These are phyloP conservation scores for Spinacia oleracea DNA, from an alignment of 179 eudicot genomes.

Conservation along the genomic window DNA sequence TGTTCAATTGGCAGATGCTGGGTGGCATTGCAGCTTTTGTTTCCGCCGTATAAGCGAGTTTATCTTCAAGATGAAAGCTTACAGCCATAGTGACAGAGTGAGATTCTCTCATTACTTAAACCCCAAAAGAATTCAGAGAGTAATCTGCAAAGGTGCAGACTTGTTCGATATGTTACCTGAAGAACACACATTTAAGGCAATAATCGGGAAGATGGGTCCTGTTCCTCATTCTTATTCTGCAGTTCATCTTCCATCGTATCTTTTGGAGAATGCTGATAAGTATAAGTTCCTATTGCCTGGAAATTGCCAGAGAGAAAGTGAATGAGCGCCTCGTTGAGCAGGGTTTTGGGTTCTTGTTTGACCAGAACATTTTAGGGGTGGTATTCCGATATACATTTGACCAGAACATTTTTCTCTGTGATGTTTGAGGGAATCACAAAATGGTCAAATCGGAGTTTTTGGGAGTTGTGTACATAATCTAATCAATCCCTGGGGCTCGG, in stretches of 20 bases:
- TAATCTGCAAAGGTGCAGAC: conserved; percentile 51
- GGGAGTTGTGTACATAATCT: conserved; percentile 41
- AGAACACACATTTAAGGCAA: conserved; percentile 48
- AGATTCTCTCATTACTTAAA: conserved; percentile 43
- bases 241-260: conserved; percentile 48
- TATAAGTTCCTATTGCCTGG: conserved; percentile 46
- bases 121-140: conserved; percentile 48
- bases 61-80: conserved; percentile 54
- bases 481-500: conserved; percentile 31
- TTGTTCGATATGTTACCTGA: conserved; percentile 51
- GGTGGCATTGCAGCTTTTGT: conserved; percentile 55
- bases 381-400: conserved; percentile 21
- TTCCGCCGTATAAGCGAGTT: conserved; percentile 46
- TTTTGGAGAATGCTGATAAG: conserved; percentile 46
- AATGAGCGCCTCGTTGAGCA: conserved; percentile 22
- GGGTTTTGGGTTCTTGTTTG: conserved; percentile 14
- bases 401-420: conserved; percentile 26
- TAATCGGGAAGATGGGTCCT: conserved; percentile 49
- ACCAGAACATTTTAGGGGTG: neutral
- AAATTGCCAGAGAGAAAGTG: conserved; percentile 44
- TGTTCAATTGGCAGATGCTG: conserved; percentile 43
- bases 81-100: conserved; percentile 48
- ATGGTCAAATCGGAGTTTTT: conserved; percentile 24
- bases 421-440: conserved; percentile 30
- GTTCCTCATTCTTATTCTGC: conserved; percentile 53